Conservation (phyloP, 176 grass and related monocot genomes). For the Rhynchospora tenuis region DNA sequence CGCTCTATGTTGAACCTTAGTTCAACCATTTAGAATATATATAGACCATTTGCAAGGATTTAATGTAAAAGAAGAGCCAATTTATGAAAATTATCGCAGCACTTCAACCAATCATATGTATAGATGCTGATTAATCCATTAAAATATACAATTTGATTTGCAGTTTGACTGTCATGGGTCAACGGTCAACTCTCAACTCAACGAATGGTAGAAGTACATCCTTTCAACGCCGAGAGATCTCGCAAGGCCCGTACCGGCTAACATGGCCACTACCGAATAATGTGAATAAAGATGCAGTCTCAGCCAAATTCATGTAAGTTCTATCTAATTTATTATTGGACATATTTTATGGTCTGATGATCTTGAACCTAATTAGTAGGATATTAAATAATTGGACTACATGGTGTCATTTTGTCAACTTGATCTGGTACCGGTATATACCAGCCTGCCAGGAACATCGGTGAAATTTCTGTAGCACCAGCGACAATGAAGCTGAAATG, state of each 20-base stretch:
- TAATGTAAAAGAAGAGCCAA: too few relatives aligned
- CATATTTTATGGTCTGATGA: background rate
- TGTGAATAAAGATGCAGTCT: conserved; percentile 35
- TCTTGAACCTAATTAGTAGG: background rate
- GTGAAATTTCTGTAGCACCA: background rate
- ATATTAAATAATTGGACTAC: background rate
- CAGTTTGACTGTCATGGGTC: conserved; percentile 32
- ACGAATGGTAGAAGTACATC: background rate
- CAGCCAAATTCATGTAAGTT: conserved; percentile 40
- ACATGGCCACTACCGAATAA: conserved; percentile 33
- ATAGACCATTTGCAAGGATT: too few relatives aligned
- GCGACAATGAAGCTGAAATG: background rate
- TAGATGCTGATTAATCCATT: background rate
- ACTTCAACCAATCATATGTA: background rate
- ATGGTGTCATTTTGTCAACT: background rate
- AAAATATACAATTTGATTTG: background rate
- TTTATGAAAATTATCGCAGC: background rate
- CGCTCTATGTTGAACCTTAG: background rate
- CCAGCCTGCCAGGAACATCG: background rate
- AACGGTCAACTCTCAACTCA: conserved; percentile 5
- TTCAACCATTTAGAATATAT: too few relatives aligned
- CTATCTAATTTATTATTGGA: background rate
- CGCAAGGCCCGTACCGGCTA: conserved; percentile 31
- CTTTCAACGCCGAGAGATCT: conserved; percentile 29
- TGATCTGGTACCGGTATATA: background rate